Evolutionary conservation across 495 filamentous ascomycete genomes (phyloP), one percentile per base, ranked within the genome.

Genomic region (Daldinia childiae): DNA sequence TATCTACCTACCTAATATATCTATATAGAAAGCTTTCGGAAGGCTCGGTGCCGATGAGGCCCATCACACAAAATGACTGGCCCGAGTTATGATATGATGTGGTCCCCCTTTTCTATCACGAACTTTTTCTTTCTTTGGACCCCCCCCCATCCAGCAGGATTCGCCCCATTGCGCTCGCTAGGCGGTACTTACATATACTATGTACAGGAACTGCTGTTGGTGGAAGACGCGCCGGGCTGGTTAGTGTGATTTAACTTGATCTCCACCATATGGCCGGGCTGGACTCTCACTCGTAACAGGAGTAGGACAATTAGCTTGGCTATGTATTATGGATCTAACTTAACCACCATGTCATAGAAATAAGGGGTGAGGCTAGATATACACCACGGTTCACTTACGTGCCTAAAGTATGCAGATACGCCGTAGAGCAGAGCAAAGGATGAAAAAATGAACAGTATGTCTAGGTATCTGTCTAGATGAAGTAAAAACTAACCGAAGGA

Each of bases 331-430:
- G 60, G 21, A 8, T 26, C 26, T 62, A 27, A 34, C 45, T 41
- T 17, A 41, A 41, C n/a, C 39, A 41, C 4, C 14, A 24, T 51
- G 45, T 26, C 24, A 52, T 51, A 27, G 1, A n/a, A 17, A 32
- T 15, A 51, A 29, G 27, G 24, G 36, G 43, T 24, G 27, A 64
- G 24, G 50, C 6, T 64, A 64, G 62, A 57, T 19, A 9, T 45
- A 64, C 62, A 43, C 62, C 52, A 34, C 29, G 19, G 17, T 55
- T 14, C 30, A 41, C 34, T 21, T 24, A 26, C 26, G 26, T 26
- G 3, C 26, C 26, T 26, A 26, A 24, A 15, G 34, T 56, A 64
- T 17, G 36, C 7, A 24, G 24, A 41, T 59, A 21, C 19, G 17
- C 17, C 19, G 17, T 41, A 29, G 19, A 34, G 32, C 12, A 7